Evolutionary conservation across 352 stramenopile genomes (phyloP).

Genomic region (Albugo candida): DNA sequence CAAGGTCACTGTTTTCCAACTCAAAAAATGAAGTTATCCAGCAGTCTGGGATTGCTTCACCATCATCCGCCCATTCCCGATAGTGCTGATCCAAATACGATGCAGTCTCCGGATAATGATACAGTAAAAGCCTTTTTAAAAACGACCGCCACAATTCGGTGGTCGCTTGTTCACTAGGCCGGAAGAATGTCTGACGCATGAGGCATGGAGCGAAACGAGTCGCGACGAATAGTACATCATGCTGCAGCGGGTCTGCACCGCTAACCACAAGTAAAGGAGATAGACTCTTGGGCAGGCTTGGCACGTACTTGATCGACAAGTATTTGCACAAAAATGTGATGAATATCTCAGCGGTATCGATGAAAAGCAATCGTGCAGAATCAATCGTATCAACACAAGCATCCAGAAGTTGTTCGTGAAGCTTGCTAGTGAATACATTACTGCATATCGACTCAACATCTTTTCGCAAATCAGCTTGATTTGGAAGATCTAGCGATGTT

Average conservation of each 20-base stretch:
- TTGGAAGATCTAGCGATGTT: conserved; percentile 30
- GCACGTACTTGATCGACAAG: conserved; percentile 28
- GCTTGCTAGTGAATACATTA: conserved; percentile 32
- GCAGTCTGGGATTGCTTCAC: conserved; percentile 24
- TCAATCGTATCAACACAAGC: conserved; percentile 21
- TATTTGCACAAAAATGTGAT: conserved; percentile 46
- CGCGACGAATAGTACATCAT: conserved; percentile 5
- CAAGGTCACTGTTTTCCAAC: conserved; percentile 21
- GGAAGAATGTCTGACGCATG: conserved; percentile 27
- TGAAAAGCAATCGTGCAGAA: conserved; percentile 39
- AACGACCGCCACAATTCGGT: conserved; percentile 19
- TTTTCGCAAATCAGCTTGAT: conserved; percentile 30
- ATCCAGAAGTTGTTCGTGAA: conserved; percentile 21
- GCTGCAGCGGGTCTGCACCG: conserved; percentile 42
- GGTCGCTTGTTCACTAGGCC: conserved; percentile 19
- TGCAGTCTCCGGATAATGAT: conserved; percentile 40
- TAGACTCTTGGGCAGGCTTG: conserved; percentile 30
- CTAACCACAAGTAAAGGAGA: conserved; percentile 28
- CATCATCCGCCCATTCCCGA: conserved; percentile 29
- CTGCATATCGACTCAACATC: conserved; percentile 47
- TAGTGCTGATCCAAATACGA: conserved; percentile 63
- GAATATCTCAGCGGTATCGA: conserved; percentile 54
- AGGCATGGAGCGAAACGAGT: conserved; percentile 15
- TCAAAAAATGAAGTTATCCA: conserved; percentile 72
- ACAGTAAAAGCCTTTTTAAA: conserved; percentile 55